A percentile compares a stretch with the other conserved stretches of the same genome.
phyloP scores from a whole-genome alignment of 2,329 filamentous ascomycete species.

The Clathrospora elynae region DNA sequence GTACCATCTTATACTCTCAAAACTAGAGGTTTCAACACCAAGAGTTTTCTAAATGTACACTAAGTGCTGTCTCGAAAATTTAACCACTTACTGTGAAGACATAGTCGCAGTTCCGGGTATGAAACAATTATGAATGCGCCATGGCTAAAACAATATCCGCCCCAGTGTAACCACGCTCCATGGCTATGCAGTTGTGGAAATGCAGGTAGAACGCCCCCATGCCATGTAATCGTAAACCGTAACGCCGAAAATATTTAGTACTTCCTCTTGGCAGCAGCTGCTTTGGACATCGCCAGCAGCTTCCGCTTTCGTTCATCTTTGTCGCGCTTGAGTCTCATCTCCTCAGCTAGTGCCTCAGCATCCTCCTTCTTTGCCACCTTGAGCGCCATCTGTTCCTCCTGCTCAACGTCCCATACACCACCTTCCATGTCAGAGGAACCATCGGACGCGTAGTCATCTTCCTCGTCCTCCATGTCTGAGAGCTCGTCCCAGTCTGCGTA shows the following conservation, averaged over 20 bases:
- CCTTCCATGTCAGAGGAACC: slow-evolving; percentile 80
- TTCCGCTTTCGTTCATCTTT: slow-evolving; percentile 47
- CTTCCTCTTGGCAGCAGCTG: slow-evolving; percentile 39
- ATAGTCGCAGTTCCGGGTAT: slow-evolving; percentile 23
- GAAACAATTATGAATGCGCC: slow-evolving; percentile 29
- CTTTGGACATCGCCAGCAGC: slow-evolving; percentile 36
- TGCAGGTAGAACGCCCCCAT: slow-evolving; percentile 32
- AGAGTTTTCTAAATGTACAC: slow-evolving; percentile 20
- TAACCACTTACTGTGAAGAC: slow-evolving; percentile 22
- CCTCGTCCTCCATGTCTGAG: slow-evolving; percentile 59
- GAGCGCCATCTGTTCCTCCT: slow-evolving; percentile 70
- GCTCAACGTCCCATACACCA: slow-evolving; percentile 72
- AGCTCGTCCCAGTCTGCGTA: slow-evolving; percentile 50
- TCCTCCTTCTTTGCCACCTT: slow-evolving; percentile 70
- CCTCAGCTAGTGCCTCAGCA: slow-evolving; percentile 65
- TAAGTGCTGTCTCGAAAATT: slow-evolving; percentile 21
- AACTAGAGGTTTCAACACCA: slow-evolving; percentile 10
- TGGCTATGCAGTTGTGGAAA: slow-evolving; percentile 40
- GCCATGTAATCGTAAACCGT: slow-evolving; percentile 33
- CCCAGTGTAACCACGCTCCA: slow-evolving; percentile 27
- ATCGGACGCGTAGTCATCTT: slow-evolving; percentile 68
- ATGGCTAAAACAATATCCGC: slow-evolving; percentile 23
- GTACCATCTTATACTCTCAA: slow-evolving; percentile 5
- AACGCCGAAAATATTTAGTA: slow-evolving; percentile 37
- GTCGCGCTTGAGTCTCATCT: slow-evolving; percentile 43